Conservation (phyloP, 306 rosid species). For the Inga leiocalycina region DNA sequence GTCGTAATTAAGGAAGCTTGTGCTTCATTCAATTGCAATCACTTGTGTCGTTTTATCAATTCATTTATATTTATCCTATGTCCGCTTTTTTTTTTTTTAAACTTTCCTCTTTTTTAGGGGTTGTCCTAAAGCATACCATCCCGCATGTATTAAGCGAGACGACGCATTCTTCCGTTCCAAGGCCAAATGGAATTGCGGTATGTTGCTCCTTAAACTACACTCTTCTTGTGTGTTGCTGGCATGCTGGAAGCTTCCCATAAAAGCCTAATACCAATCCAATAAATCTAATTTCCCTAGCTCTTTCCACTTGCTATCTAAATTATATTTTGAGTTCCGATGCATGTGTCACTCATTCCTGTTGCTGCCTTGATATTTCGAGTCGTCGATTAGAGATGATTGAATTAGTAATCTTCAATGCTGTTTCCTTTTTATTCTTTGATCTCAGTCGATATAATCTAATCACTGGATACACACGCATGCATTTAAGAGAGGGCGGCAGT, state of each 20-base stretch:
- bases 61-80: slow-evolving; percentile 1
- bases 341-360: slow-evolving; percentile 5
- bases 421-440: not conserved
- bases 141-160: slow-evolving; percentile 89
- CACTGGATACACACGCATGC: not conserved
- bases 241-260: not conserved
- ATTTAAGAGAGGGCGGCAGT: slow-evolving; percentile 10
- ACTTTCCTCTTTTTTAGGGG: slow-evolving; percentile 50
- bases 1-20: slow-evolving; percentile 25
- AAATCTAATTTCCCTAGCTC: not conserved
- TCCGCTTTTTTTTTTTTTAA: not conserved
- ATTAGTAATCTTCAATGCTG: slow-evolving; percentile 22
- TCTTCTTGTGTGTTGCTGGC: not conserved
- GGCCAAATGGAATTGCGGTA: slow-evolving; percentile 99
- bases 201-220: slow-evolving; percentile 25
- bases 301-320: not conserved
- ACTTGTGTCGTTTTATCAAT: slow-evolving; percentile 8
- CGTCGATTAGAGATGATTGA: slow-evolving; percentile 4
- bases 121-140: slow-evolving; percentile 98
- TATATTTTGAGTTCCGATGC: slow-evolving; percentile 24
- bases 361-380: slow-evolving; percentile 17
- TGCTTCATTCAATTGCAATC: slow-evolving; percentile 19
- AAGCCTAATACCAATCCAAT: slow-evolving; percentile 8
- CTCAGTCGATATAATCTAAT: not conserved
- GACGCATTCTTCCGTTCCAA: slow-evolving; percentile 85